Conservation (phyloP, 441 rosid genomes). For the Jatropha podagrica region DNA sequence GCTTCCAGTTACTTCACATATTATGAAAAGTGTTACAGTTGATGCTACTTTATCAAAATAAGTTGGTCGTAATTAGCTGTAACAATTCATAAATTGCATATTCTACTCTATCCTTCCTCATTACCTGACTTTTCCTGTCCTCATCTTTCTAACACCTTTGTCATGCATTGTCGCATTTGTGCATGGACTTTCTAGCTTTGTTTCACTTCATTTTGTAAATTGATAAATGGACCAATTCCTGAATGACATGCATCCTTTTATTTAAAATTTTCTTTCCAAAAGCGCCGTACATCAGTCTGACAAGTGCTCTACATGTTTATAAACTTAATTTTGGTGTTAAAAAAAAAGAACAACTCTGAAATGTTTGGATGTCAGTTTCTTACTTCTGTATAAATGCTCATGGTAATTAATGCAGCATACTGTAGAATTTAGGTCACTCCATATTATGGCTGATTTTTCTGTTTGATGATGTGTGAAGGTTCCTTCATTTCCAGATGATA, state of each 20-base stretch:
- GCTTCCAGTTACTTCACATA: background rate
- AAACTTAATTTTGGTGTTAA: background rate
- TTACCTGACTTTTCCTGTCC: background rate
- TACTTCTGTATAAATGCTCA: background rate
- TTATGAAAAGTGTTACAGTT: background rate
- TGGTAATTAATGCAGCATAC: slow-evolving; percentile 6
- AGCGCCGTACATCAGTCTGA: background rate
- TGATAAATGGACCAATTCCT: background rate
- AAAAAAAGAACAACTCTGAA: background rate
- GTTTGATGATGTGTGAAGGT: slow-evolving; percentile 60
- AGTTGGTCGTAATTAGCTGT: background rate
- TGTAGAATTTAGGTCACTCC: slow-evolving; percentile 6
- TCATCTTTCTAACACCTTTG: background rate
- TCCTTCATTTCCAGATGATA: slow-evolving; percentile 98
- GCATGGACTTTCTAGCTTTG: background rate
- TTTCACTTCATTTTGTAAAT: background rate
- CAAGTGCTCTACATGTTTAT: background rate
- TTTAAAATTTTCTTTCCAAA: slow-evolving; percentile 3
- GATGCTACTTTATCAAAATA: background rate
- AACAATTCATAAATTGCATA: background rate
- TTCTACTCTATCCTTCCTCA: background rate
- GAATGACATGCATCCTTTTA: background rate
- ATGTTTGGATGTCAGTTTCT: background rate
- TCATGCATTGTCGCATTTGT: background rate
- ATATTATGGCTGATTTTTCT: slow-evolving; percentile 31